These are phyloP conservation scores for Plasmopara viticola DNA, from an alignment of 352 stramenopile genomes.

Conservation along the genomic window DNA sequence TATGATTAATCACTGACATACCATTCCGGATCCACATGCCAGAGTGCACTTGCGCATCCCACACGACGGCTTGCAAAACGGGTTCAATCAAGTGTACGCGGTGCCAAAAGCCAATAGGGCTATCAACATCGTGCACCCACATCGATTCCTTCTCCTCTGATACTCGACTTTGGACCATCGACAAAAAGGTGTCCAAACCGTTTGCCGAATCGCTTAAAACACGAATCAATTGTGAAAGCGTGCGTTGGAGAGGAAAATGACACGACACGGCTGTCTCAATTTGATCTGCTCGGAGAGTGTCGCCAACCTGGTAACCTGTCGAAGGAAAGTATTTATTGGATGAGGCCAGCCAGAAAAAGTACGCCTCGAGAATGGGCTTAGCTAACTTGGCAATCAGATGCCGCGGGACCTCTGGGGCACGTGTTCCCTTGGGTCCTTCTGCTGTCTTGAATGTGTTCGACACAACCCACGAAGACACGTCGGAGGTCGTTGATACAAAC, in stretches of 20 bases:
- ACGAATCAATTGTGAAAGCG: conserved; percentile 65
- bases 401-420: conserved; percentile 17
- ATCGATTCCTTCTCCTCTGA: conserved; percentile 24
- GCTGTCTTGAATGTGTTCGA: conserved; percentile 67
- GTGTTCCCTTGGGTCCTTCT: conserved; percentile 15
- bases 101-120: conserved; percentile 74
- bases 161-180: conserved; percentile 35
- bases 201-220: conserved; percentile 52
- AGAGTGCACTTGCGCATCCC: conserved; percentile 80
- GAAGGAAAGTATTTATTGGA: conserved; percentile 73
- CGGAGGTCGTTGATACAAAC: conserved; percentile 77
- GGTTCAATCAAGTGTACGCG: conserved; percentile 72
- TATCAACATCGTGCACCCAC: conserved; percentile 56
- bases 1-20: conserved; percentile 81
- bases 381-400: conserved; percentile 49
- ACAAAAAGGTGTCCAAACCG: conserved; percentile 54
- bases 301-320: conserved; percentile 46
- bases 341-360: conserved; percentile 77
- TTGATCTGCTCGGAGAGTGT: conserved; percentile 45
- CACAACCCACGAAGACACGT: conserved; percentile 75
- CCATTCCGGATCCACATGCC: conserved; percentile 83
- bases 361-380: conserved; percentile 63
- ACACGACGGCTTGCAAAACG: conserved; percentile 77
- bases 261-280: conserved; percentile 64
- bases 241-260: conserved; percentile 76